A percentile compares a stretch with the other conserved stretches of the same genome.
Evolutionary conservation across 2,329 filamentous ascomycete genomes (phyloP).

Genomic region (Fusarium albidum): DNA sequence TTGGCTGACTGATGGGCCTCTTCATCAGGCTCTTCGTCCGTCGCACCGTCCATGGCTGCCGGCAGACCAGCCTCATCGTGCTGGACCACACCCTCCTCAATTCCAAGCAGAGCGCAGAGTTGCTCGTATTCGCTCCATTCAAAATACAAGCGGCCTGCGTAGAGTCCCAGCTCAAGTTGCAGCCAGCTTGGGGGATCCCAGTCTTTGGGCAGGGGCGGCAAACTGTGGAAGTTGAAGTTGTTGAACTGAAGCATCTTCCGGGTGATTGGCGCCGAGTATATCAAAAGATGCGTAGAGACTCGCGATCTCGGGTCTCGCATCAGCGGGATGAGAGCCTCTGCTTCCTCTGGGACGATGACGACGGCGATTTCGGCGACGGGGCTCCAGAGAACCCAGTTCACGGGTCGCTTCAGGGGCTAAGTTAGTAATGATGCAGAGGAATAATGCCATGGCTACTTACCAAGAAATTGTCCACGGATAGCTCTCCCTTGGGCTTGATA

Average conservation of each 20-base stretch:
- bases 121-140: conserved; percentile 55
- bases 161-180: conserved; percentile 64
- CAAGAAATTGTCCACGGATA: conserved; percentile 35
- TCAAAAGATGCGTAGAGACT: conserved; percentile 49
- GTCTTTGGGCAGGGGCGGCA: conserved; percentile 55
- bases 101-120: conserved; percentile 46
- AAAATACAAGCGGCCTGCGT: conserved; percentile 69
- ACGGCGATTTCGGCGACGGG: conserved; percentile 55
- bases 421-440: conserved; percentile 8
- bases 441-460: conserved; percentile 10
- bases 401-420: conserved; percentile 47
- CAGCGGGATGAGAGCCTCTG: conserved; percentile 59
- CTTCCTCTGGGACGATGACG: conserved; percentile 69
- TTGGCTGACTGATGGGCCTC: neutral
- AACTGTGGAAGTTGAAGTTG: conserved; percentile 58
- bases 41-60: neutral
- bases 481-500: conserved; percentile 31
- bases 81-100: conserved; percentile 16
- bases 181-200: conserved; percentile 63
- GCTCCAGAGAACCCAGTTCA: conserved; percentile 70
- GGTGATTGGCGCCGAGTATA: conserved; percentile 62
- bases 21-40: neutral
- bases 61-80: neutral
- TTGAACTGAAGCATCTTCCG: conserved; percentile 66
- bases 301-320: conserved; percentile 40